phyloP scores from a whole-genome alignment of 176 grass and related monocot species.

The Cenchrus purpureus region DNA sequence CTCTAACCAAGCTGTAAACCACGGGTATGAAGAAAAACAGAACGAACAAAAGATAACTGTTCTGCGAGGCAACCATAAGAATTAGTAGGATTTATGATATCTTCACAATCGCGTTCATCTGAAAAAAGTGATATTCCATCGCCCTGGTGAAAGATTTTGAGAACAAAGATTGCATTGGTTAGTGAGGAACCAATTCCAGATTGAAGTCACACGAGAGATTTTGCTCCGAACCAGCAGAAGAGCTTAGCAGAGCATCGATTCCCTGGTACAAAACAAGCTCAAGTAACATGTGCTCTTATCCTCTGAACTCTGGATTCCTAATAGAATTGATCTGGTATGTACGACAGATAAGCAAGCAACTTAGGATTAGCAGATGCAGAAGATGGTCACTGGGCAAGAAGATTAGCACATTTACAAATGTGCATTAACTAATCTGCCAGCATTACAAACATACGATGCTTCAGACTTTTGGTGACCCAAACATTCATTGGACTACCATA shows the following conservation, averaged over 20 bases:
- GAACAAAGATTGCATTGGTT: not conserved
- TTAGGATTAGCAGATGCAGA: not conserved
- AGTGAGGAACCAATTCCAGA: slow-evolving; percentile 7
- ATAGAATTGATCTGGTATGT: not conserved
- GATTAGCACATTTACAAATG: not conserved
- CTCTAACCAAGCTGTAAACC: slow-evolving; percentile 28
- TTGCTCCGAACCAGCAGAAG: slow-evolving; percentile 28
- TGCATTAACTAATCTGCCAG: not conserved
- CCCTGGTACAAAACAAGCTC: slow-evolving; percentile 28
- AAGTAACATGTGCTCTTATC: slow-evolving; percentile 36
- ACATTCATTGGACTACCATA: not conserved
- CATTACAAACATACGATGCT: not conserved
- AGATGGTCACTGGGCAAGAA: not conserved
- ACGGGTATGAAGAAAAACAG: slow-evolving; percentile 1
- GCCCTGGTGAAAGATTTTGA: slow-evolving; percentile 3
- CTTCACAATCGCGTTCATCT: not conserved
- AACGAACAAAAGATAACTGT: not conserved
- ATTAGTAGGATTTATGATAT: not conserved
- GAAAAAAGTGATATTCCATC: slow-evolving; percentile 9
- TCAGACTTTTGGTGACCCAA: slow-evolving; percentile 9
- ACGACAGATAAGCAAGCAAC: not conserved
- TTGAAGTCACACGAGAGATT: slow-evolving; percentile 28
- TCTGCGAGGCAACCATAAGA: not conserved
- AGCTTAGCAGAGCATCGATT: slow-evolving; percentile 29
- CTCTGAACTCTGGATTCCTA: slow-evolving; percentile 18